These are phyloP conservation scores for Epichloe glyceriae DNA, from an alignment of 2,329 filamentous ascomycete species.

Conservation along the genomic window DNA sequence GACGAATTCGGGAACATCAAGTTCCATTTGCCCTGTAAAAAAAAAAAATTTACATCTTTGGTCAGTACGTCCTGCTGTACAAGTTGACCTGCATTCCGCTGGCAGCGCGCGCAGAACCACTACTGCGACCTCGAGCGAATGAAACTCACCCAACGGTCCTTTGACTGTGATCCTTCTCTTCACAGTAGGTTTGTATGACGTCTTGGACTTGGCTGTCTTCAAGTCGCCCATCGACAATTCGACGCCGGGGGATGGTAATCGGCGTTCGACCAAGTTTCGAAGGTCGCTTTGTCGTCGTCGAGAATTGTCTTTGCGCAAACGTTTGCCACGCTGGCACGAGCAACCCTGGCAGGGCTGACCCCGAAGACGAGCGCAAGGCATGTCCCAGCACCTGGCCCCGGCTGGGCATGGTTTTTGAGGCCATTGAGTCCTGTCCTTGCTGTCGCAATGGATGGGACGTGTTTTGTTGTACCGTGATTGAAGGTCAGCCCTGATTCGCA, in stretches of 20 bases:
- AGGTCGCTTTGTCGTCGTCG: slow-evolving; percentile 48
- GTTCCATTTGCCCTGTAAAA: slow-evolving; percentile 52
- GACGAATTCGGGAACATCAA: slow-evolving; percentile 70
- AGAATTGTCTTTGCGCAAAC: slow-evolving; percentile 42
- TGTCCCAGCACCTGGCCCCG: slow-evolving; percentile 47
- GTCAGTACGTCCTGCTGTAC: no score
- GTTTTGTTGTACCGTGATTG: neutral
- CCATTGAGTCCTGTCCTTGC: slow-evolving; percentile 16
- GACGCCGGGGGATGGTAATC: slow-evolving; percentile 74
- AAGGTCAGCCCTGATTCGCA: neutral
- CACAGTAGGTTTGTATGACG: slow-evolving; percentile 46
- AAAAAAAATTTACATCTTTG: neutral
- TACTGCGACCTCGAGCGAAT: neutral
- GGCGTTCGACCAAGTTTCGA: slow-evolving; percentile 82
- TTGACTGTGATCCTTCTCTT: slow-evolving; percentile 60
- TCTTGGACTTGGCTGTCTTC: slow-evolving; percentile 36
- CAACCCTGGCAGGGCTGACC: slow-evolving; percentile 53
- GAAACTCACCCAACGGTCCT: slow-evolving; percentile 59
- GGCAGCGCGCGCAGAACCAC: neutral
- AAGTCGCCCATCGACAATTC: slow-evolving; percentile 59
- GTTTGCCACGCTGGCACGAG: slow-evolving; percentile 57
- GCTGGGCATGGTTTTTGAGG: slow-evolving; percentile 50
- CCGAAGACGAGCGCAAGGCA: slow-evolving; percentile 34
- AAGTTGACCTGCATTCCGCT: no score
- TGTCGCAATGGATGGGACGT: slow-evolving; percentile 2